These are phyloP conservation scores for Pseudonitzschia multistriata DNA, from an alignment of 108 stramenopile genomes.

Conservation along the genomic window DNA sequence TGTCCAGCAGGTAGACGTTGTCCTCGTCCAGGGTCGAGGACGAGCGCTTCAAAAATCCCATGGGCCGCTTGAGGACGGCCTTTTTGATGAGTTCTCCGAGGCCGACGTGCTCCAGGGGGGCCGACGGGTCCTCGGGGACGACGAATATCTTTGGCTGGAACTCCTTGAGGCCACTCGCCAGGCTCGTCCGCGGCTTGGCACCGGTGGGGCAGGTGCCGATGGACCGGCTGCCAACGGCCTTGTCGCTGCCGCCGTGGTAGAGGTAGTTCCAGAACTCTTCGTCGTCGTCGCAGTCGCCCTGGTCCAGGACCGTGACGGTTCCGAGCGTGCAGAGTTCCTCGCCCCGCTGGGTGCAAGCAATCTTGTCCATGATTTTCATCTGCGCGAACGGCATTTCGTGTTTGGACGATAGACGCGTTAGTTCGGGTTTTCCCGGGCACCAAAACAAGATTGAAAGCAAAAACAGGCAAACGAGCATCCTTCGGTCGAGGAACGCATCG, in stretches of 20 bases:
- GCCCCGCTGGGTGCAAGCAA: constrained; percentile 23
- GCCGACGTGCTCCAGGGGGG: constrained; percentile 47
- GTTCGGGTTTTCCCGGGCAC: too few species aligned
- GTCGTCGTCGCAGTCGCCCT: constrained; percentile 50
- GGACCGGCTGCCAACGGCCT: constrained; percentile 29
- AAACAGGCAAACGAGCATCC: too few species aligned
- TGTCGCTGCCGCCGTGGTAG: constrained; percentile 58
- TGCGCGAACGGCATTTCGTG: background rate
- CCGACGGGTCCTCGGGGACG: constrained; percentile 44
- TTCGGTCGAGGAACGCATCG: too few species aligned
- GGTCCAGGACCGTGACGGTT: constrained; percentile 32
- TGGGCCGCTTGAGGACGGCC: constrained; percentile 2
- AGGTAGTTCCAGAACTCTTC: constrained; percentile 82
- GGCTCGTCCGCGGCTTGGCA: background rate
- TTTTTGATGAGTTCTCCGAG: constrained; percentile 27
- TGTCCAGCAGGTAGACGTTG: constrained; percentile 76
- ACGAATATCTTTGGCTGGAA: constrained; percentile 47
- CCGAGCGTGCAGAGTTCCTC: constrained; percentile 45
- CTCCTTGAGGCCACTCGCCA: constrained; percentile 12
- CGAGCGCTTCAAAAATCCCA: constrained; percentile 35
- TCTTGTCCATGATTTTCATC: constrained; percentile 38
- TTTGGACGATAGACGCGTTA: constrained; percentile 6
- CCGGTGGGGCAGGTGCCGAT: constrained; percentile 4
- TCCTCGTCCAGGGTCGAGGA: constrained; percentile 35
- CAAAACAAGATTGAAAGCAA: too few species aligned